Evolutionary conservation across 2,329 filamentous ascomycete genomes (phyloP), one percentile per base, ranked within the genome.

Genomic region (Alternaria dauci): DNA sequence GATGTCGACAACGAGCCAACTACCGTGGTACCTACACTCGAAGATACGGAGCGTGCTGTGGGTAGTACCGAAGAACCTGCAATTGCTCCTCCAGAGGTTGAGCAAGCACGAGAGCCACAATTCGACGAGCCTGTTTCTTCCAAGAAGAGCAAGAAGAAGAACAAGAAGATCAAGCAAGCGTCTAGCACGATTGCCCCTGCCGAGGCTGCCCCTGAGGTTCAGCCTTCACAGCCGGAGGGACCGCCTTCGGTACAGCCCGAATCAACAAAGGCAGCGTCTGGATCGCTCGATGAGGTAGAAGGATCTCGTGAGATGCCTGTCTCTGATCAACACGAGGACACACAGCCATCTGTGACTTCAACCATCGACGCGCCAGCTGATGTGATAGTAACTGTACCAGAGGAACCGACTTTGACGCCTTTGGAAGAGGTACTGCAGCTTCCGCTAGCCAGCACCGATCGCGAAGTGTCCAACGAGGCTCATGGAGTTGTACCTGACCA

Each of bases 101-200:
- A 39, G n/a, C 42, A 50, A n/a, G 5, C 39, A 7, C 52, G 54
- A 20, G 52, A 51, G 16, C 34, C 50, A n/a, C 23, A 32, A 5
- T n/a, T 53, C 9, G 43, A 57, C 5, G 50, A 62, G 43, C 53
- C 48, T 3, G 61, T 18, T 23, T 41, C 56, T 25, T 55, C 60
- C 8, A 69, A 63, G 51, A 67, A 65, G 39, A 59, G 63, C 53
- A 70, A 70, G 34, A 76, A 77, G 60, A 76, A 76, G 52, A 67
- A 50, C n/a, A 76, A 75, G 62, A 76, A 76, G 58, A 54, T 48
- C 14, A 72, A 72, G 55, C 70, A 70, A 51, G 62, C 68, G 50
- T 64, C 68, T 26, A 47, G 58, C 20, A 47, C 30, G 20, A 48
- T 44, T 8, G 54, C 52, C 2, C 54, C 65, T 4, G 12, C 57